A percentile compares a stretch with the other conserved stretches of the same genome.
These are phyloP conservation scores for Cladosporium sp. DNA, from an alignment of 2,329 filamentous ascomycete genomes.

Conservation along the genomic window DNA sequence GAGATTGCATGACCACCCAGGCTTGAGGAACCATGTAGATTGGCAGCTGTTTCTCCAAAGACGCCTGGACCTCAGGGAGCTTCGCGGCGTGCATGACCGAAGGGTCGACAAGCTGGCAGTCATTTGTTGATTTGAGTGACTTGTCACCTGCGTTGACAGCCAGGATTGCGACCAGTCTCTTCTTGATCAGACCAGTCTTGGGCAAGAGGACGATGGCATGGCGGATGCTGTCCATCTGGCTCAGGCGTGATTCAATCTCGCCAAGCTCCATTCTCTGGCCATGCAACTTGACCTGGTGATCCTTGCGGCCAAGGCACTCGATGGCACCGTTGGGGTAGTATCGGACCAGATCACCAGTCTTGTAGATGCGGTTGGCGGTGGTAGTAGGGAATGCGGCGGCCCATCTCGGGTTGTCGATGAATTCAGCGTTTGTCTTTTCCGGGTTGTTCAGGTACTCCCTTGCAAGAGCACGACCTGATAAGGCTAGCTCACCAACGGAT, in stretches of 20 bases:
- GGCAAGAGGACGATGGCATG: constrained; percentile 23
- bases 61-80: constrained; percentile 12
- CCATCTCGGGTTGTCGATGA: constrained; percentile 19
- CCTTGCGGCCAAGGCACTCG: constrained; percentile 65
- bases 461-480: constrained; percentile 27
- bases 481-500: constrained; percentile 25
- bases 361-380: constrained; percentile 21
- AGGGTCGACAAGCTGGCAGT: constrained; percentile 18
- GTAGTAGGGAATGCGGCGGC: constrained; percentile 10
- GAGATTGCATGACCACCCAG: constrained; percentile 19
- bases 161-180: constrained; percentile 15
- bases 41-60: constrained; percentile 20
- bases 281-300: constrained; percentile 76
- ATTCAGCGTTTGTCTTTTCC: constrained; percentile 17
- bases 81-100: constrained; percentile 14
- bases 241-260: constrained; percentile 67
- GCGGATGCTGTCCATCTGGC: constrained; percentile 19
- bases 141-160: constrained; percentile 15
- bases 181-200: constrained; percentile 16
- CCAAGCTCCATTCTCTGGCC: constrained; percentile 75
- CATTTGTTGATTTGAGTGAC: constrained; percentile 7
- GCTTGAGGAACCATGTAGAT: constrained; percentile 22
- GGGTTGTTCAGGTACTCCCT: constrained; percentile 27
- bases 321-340: constrained; percentile 26
- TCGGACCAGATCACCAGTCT: constrained; percentile 30